Base-by-base conservation (phyloP, 495 filamentous ascomycete species). In the Terfezia claveryi region DNA sequence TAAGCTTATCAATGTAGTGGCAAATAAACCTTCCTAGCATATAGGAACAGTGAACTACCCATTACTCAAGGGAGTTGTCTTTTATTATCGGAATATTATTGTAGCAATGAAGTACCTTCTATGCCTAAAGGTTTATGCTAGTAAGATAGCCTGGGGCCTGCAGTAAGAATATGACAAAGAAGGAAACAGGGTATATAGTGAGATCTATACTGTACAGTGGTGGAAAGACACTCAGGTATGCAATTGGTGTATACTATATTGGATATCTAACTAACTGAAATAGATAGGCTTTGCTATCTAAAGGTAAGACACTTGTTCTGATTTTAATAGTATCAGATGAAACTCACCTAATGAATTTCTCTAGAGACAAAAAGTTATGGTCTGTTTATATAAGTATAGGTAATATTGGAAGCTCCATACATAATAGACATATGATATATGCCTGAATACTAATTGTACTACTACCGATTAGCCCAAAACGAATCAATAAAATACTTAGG, bases 311-410 rank as follows among this genome's bases (percentile, higher is more conserved):
- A 1, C 20, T 20, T 20, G 20, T 20, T 20, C 20, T 2, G 1
- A 17, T 60, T 2, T 53, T 60, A 16, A 51, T 50, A 37, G 32
- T 20, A 9, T 56, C 50, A 0, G 50, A 62, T 46, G 36, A 44
- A n/a, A 61, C 56, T 20, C 53, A 61, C 23, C 32, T 62, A 1
- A 62, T 27, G 10, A 62, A 58, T 54, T 59, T 58, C 44, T 61
- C 32, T 0, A 27, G 53, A 7, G 20, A 57, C 16, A 61, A 54
- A 23, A 57, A 61, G 37, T 51, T 44, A 2, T 63, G 50, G 56
- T 49, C 51, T 5, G 23, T 20, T 20, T 20, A 20, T 20, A 20
- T 20, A 2, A 20, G 20, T 20, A 20, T 20, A 20, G 20, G 20
- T 2, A 20, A 20, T 20, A 20, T 20, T 2, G 20, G 20, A 20